These are phyloP conservation scores for Mortierella sp. DNA, from an alignment of 371 early-diverging fungal genomes.

Conservation along the genomic window DNA sequence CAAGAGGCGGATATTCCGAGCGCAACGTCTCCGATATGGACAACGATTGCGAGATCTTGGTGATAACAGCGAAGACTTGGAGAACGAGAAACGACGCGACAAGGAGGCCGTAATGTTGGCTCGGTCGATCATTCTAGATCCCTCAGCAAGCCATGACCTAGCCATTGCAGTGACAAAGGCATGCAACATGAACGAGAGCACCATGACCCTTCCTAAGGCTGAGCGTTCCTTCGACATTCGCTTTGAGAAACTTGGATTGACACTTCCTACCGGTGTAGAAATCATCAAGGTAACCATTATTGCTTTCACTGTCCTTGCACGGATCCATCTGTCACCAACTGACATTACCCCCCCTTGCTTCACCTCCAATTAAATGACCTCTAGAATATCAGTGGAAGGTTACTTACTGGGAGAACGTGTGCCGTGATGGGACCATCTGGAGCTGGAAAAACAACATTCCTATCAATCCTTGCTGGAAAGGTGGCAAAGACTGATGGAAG, in stretches of 20 bases:
- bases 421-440: slow-evolving; percentile 70
- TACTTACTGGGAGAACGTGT: slow-evolving; percentile 65
- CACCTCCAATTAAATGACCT: background rate
- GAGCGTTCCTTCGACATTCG: slow-evolving; percentile 59
- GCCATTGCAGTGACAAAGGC: slow-evolving; percentile 24
- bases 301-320: no score
- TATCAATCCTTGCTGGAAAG: slow-evolving; percentile 67
- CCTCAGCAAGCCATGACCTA: slow-evolving; percentile 32
- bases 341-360: no score
- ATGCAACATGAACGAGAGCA: slow-evolving; percentile 41
- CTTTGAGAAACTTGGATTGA: slow-evolving; percentile 65
- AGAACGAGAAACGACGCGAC: slow-evolving; percentile 15
- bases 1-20: slow-evolving; percentile 27
- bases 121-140: slow-evolving; percentile 35
- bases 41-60: slow-evolving; percentile 38
- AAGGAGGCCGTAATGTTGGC: slow-evolving; percentile 27
- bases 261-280: slow-evolving; percentile 62
- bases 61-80: slow-evolving; percentile 30
- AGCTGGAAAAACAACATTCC: slow-evolving; percentile 77
- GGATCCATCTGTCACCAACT: no score
- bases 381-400: slow-evolving; percentile 63
- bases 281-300: slow-evolving; percentile 57
- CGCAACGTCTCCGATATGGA: slow-evolving; percentile 36
- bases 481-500: slow-evolving; percentile 71
- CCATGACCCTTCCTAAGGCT: slow-evolving; percentile 36